Evolutionary conservation across 495 filamentous ascomycete species (phyloP).

Genomic region (Hypoxylon fragiforme): DNA sequence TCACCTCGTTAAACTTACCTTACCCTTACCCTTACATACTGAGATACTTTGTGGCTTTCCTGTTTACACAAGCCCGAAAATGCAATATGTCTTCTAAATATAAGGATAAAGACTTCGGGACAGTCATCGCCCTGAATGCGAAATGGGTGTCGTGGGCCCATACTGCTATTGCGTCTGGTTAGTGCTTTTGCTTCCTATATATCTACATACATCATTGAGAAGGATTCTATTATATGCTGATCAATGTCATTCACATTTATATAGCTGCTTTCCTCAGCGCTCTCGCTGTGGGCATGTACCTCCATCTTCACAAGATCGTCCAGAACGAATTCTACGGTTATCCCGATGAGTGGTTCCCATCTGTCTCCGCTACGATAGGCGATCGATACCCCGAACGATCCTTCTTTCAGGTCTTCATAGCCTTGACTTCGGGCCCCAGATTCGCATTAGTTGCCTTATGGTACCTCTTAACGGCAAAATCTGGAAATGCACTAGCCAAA

Average conservation of each 20-base stretch:
- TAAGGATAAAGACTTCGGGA: conserved; percentile 75
- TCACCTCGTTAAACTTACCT: no score
- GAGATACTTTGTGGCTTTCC: background rate
- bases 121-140: conserved; percentile 80
- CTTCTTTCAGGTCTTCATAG: conserved; percentile 95
- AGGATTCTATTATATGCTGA: background rate
- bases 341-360: conserved; percentile 98
- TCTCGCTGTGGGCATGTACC: conserved; percentile 75
- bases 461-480: conserved; percentile 83
- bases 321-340: conserved; percentile 97
- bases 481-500: conserved; percentile 75
- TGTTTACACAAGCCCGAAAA: conserved; percentile 19
- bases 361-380: conserved; percentile 97
- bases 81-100: conserved; percentile 77
- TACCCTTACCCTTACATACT: no score
- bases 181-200: conserved; percentile 30
- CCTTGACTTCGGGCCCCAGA: conserved; percentile 89
- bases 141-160: conserved; percentile 92
- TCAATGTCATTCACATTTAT: conserved; percentile 1
- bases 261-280: conserved; percentile 88
- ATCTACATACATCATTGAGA: background rate
- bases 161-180: conserved; percentile 79
- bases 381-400: conserved; percentile 97
- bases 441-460: conserved; percentile 90
- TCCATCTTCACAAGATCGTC: conserved; percentile 97